Percentiles rank a stretch among this genome's conserved stretches.
Evolutionary conservation across 495 filamentous ascomycete species (phyloP).

Genomic region (Penicillium canescens): DNA sequence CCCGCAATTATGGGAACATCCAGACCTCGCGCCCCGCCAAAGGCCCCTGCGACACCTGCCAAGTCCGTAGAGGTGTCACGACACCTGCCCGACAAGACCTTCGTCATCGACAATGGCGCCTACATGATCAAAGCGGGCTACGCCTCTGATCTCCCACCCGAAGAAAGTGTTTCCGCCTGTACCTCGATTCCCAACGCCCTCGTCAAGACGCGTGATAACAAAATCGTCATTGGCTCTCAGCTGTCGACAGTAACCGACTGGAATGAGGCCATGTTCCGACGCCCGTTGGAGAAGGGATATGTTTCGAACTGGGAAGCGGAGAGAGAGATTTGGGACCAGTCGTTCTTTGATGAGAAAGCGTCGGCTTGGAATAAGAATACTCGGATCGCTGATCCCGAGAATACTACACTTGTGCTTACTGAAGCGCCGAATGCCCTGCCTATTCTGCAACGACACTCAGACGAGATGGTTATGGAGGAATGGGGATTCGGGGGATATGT

Average conservation of each 20-base stretch:
- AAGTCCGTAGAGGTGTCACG: constrained; percentile 20
- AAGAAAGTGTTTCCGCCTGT: constrained; percentile 53
- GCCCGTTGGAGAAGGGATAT: constrained; percentile 94
- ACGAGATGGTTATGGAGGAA: constrained; percentile 97
- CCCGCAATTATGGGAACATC: constrained; percentile 33
- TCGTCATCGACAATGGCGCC: constrained; percentile 93
- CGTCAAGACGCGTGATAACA: constrained; percentile 76
- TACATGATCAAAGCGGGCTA: constrained; percentile 94
- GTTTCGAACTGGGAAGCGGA: constrained; percentile 96
- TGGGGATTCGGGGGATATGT: constrained; percentile 91
- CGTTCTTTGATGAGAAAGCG: constrained; percentile 73
- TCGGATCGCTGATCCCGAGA: constrained; percentile 54
- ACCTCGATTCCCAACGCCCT: constrained; percentile 83
- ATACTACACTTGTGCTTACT: constrained; percentile 79
- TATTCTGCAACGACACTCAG: constrained; percentile 80
- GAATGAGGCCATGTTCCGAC: constrained; percentile 82
- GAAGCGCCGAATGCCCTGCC: constrained; percentile 89
- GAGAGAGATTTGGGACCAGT: constrained; percentile 92
- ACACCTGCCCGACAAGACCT: constrained; percentile 60
- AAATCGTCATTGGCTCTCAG: constrained; percentile 76
- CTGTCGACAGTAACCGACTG: constrained; percentile 79
- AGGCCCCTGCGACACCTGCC: constrained; percentile 7
- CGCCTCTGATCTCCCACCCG: constrained; percentile 42
- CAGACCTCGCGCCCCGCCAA: constrained; percentile 34
- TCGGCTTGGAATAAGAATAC: constrained; percentile 49